phyloP scores from a whole-genome alignment of 257 asterid species.

The Solanum pennellii region DNA sequence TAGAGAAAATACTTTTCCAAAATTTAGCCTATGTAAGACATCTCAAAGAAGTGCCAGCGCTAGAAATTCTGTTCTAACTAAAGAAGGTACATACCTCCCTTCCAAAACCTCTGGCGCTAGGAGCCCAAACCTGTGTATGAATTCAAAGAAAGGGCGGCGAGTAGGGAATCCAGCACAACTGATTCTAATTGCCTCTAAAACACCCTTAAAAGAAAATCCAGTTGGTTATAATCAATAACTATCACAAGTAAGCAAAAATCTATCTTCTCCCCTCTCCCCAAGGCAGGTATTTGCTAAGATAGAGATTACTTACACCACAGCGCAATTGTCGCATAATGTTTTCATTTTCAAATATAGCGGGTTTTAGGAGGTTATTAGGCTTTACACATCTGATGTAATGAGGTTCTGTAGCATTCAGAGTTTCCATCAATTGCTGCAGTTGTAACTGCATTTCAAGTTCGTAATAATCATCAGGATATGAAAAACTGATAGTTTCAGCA shows the following conservation, averaged over 20 bases:
- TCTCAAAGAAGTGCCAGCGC: neutral
- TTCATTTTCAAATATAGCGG: slow-evolving; percentile 84
- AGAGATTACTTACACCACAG: slow-evolving; percentile 75
- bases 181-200: slow-evolving; percentile 93
- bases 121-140: slow-evolving; percentile 89
- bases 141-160: slow-evolving; percentile 92
- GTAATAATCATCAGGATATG: slow-evolving; percentile 2
- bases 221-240: slow-evolving; percentile 16
- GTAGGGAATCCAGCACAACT: slow-evolving; percentile 99
- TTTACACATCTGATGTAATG: slow-evolving; percentile 96
- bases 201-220: slow-evolving; percentile 61
- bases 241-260: slow-evolving; percentile 1
- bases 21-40: neutral
- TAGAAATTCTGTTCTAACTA: slow-evolving; percentile 1
- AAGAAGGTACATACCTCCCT: slow-evolving; percentile 47
- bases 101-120: slow-evolving; percentile 84
- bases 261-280: neutral
- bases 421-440: slow-evolving; percentile 88
- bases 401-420: slow-evolving; percentile 90
- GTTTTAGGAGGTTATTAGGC: slow-evolving; percentile 95
- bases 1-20: neutral
- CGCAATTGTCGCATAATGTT: slow-evolving; percentile 90
- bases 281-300: neutral
- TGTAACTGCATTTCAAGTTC: slow-evolving; percentile 63
- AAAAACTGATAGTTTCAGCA: neutral